Conservation (phyloP, 2,329 filamentous ascomycete genomes). For the Thelonectria rubi region DNA sequence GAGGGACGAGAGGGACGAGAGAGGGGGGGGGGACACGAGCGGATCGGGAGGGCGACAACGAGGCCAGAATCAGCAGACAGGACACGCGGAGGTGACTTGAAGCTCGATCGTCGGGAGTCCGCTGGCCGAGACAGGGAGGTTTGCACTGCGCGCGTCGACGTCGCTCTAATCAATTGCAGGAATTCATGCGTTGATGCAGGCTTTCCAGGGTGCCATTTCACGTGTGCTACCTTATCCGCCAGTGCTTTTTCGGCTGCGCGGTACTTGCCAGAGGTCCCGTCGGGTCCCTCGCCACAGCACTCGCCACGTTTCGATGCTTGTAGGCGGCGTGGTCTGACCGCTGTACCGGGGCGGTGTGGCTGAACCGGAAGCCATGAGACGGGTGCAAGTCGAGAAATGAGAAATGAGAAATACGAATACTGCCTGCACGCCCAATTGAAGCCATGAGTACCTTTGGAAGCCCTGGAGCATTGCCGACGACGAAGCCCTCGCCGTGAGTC, state of each 20-base stretch:
- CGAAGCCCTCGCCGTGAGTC: conserved; percentile 75
- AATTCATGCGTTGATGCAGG: conserved; percentile 43
- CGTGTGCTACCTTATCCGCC: neutral
- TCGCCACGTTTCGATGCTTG: conserved; percentile 35
- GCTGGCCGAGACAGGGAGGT: conserved; percentile 32
- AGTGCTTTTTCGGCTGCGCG: conserved; percentile 24
- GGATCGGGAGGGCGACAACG: conserved; percentile 11
- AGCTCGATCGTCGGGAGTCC: conserved; percentile 36
- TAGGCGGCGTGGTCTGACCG: conserved; percentile 10
- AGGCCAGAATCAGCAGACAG: conserved; percentile 26
- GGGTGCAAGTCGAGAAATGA: neutral
- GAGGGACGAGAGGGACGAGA: conserved; percentile 27
- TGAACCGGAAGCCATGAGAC: conserved; percentile 14
- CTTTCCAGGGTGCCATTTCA: too few relatives aligned
- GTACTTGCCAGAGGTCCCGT: neutral
- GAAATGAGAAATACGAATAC: conserved; percentile 20
- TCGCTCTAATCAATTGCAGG: conserved; percentile 40
- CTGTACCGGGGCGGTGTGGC: conserved; percentile 26
- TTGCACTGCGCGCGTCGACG: conserved; percentile 40
- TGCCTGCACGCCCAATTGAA: conserved; percentile 16
- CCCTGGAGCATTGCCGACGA: conserved; percentile 71
- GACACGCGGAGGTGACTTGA: conserved; percentile 24
- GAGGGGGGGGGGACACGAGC: conserved; percentile 29
- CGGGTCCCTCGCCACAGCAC: conserved; percentile 32
- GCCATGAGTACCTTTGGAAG: conserved; percentile 73